phyloP scores from a whole-genome alignment of 2,329 filamentous ascomycete species.

The Aspergillus fumigatus region DNA sequence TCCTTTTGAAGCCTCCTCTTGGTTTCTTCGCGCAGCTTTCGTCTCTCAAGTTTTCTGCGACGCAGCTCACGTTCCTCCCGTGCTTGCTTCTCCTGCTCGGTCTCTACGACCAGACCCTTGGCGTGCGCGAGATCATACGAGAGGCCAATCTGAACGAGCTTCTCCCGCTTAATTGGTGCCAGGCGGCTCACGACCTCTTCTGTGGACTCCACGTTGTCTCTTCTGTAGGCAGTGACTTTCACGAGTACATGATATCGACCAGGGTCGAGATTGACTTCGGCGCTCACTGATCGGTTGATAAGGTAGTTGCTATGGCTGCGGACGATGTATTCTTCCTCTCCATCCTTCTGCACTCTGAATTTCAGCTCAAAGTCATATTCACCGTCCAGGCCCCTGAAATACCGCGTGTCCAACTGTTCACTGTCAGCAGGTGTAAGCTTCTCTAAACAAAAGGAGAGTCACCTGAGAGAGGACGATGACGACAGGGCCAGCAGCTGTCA shows the following conservation, averaged over 20 bases:
- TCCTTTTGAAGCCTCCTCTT: conserved; percentile 38
- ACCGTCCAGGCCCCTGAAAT: conserved; percentile 54
- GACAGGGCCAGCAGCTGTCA: conserved; percentile 49
- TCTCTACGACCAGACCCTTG: conserved; percentile 40
- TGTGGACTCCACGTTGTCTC: conserved; percentile 47
- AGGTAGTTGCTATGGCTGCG: conserved; percentile 52
- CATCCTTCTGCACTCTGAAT: conserved; percentile 56
- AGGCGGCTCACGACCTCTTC: conserved; percentile 65
- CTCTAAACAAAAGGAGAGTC: neutral
- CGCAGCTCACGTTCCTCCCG: conserved; percentile 35
- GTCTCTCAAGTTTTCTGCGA: conserved; percentile 29
- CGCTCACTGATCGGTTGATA: conserved; percentile 71
- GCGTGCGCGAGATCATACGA: conserved; percentile 45
- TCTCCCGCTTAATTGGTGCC: conserved; percentile 63
- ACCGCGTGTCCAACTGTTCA: conserved; percentile 53
- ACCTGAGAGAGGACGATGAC: conserved; percentile 57
- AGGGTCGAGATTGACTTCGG: conserved; percentile 68
- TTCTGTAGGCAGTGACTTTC: conserved; percentile 66
- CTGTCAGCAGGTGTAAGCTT: conserved; percentile 9
- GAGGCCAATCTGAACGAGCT: conserved; percentile 53
- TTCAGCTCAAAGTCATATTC: conserved; percentile 55
- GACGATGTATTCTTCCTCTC: conserved; percentile 57
- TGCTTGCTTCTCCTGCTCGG: conserved; percentile 30
- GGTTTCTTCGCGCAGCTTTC: conserved; percentile 35
- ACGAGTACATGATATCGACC: conserved; percentile 73